A percentile compares a stretch with the other conserved stretches of the same genome.
Evolutionary conservation across 208 protist genomes (phyloP).

Genomic region (Leishmania turanica): DNA sequence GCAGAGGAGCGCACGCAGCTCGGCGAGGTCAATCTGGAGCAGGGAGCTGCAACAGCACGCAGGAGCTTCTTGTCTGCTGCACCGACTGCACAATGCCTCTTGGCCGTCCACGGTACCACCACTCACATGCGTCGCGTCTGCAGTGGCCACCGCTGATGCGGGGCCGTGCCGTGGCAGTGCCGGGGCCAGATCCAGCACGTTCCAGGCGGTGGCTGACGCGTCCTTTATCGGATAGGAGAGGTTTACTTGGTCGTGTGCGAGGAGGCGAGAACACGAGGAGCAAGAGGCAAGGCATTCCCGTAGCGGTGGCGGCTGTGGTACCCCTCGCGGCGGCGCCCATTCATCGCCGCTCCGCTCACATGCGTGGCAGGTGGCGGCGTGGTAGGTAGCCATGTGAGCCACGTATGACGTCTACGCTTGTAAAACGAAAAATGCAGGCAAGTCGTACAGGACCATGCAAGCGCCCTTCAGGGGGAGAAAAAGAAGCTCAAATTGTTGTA

Average conservation of each 20-base stretch:
- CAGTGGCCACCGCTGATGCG: neutral
- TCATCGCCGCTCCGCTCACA: neutral
- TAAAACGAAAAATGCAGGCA: neutral
- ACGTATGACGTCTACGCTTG: neutral
- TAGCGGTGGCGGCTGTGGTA: neutral
- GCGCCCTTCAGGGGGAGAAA: neutral
- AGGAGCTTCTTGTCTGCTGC: neutral
- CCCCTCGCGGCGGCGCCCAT: neutral
- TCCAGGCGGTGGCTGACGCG: neutral
- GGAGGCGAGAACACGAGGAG: neutral
- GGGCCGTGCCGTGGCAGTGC: neutral
- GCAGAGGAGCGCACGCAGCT: neutral
- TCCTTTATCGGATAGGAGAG: neutral
- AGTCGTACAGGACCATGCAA: neutral
- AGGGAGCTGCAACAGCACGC: neutral
- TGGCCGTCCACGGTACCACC: neutral
- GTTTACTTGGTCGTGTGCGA: neutral
- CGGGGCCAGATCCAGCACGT: constrained; percentile 1
- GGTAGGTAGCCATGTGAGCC: neutral
- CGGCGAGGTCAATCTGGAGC: neutral
- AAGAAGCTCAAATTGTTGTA: neutral
- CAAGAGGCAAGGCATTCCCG: neutral
- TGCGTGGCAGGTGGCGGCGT: neutral
- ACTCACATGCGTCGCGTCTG: neutral
- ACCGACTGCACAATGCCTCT: neutral